Percentiles rank a stretch among this genome's conserved stretches.
These are phyloP conservation scores for Sarcodon aspratus DNA, from an alignment of 768 basidiomycete species.

Conservation along the genomic window DNA sequence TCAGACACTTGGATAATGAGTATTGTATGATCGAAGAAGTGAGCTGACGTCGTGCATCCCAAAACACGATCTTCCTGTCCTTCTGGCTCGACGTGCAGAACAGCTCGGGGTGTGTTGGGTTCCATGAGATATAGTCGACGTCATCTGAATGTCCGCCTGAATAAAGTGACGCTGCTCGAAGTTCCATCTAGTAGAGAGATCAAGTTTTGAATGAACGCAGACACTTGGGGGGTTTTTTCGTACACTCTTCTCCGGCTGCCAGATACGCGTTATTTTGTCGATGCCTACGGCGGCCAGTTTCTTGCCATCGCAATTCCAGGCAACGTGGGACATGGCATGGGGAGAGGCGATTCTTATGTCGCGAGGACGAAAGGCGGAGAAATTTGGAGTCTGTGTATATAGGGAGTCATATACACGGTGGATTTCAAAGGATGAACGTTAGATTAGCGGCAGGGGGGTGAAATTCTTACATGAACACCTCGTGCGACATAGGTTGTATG, in stretches of 20 bases:
- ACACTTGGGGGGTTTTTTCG: conserved; percentile 10
- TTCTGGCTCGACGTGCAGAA: conserved; percentile 74
- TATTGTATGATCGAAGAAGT: background rate
- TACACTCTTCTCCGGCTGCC: conserved; percentile 71
- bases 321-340: conserved; percentile 62
- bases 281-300: conserved; percentile 74
- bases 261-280: conserved; percentile 68
- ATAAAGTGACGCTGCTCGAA: conserved; percentile 50
- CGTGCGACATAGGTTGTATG: conserved; percentile 61
- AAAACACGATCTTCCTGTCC: conserved; percentile 67
- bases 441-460: conserved; percentile 2
- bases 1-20: no score
- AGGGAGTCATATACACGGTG: conserved; percentile 6
- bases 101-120: conserved; percentile 73
- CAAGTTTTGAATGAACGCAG: background rate
- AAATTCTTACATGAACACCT: conserved; percentile 62
- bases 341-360: conserved; percentile 56
- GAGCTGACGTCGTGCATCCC: conserved; percentile 71
- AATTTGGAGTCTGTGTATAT: conserved; percentile 53
- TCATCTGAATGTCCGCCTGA: conserved; percentile 69
- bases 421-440: conserved; percentile 1
- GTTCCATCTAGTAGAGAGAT: conserved; percentile 45
- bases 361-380: conserved; percentile 71
- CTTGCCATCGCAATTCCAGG: conserved; percentile 80
- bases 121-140: conserved; percentile 78